Evolutionary conservation across 2,329 filamentous ascomycete species (phyloP), one percentile per base, ranked within the genome.

Genomic region (Ambrosiella cleistominuta): DNA sequence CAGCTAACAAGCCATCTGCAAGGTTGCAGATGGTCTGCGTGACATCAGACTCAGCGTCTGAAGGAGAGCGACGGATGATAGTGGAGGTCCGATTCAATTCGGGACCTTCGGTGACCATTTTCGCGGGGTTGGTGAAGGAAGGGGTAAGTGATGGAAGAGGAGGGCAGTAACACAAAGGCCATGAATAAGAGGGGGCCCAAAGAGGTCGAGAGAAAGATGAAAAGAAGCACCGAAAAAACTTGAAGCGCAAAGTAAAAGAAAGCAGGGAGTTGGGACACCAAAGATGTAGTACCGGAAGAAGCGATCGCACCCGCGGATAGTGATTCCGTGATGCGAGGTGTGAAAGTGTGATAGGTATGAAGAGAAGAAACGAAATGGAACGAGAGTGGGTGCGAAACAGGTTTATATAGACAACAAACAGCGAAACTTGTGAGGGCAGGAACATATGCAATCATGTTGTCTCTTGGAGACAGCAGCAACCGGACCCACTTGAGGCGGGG

Each of bases 1-100:
- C 65, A 42, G 68, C 68, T 65, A 71, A 75, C 1, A 36, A 15
- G 0, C 57, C 57, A 9, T 35, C 17, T 1, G n/a, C 19, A 12
- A 59, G 9, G 35, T 54, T 59, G 2, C 40, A 36, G 5, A 45
- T 15, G 13, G 51, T 39, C 37, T 53, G 51, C 15, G 51, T 36
- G 27, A n/a, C 38, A n/a, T 53, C 51, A 15, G 35, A 39, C 35
- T 15, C 37, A 12, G 8, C 35, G 15, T 53, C 35, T 15, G 51
- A 12, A 37, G 51, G 12, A 13, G 51, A 35, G 8, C 51, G 51
- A 11, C 13, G 15, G 35, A 53, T 12, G 35, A 39, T 53, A 12
- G 51, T 15, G 6, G 51, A 53, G 12, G 51, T 53, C 35, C 5
- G 35, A 15, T 53, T 39, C 27, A 53, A 39, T 39, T 36, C 51